Conservation (phyloP, 164 flowering plant species). For the Vitis labrusca region DNA sequence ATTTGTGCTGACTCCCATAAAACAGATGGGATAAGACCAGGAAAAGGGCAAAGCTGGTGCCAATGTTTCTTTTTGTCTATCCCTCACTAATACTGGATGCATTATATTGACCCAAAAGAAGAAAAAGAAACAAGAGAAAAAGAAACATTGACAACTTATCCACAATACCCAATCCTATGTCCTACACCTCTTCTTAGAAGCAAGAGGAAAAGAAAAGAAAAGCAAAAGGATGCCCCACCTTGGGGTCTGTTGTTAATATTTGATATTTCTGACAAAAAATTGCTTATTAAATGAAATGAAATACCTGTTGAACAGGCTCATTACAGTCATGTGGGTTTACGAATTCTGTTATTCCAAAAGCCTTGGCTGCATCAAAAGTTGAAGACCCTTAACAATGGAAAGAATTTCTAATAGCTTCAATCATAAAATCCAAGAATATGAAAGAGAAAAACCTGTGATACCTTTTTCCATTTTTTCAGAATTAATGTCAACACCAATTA, state of each 20-base stretch:
- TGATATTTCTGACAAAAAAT: too few species aligned
- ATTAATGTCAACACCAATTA: slow-evolving; percentile 86
- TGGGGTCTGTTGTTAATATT: too few species aligned
- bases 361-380: slow-evolving; percentile 58
- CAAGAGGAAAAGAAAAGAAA: too few species aligned
- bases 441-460: slow-evolving; percentile 9
- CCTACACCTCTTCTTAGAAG: too few species aligned
- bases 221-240: too few species aligned
- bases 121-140: too few species aligned
- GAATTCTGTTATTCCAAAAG: slow-evolving; percentile 83
- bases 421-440: not conserved
- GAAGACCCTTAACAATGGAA: not conserved
- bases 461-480: slow-evolving; percentile 71
- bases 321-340: slow-evolving; percentile 70
- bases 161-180: too few species aligned
- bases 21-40: too few species aligned
- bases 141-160: too few species aligned
- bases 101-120: too few species aligned
- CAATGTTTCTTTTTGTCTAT: not conserved
- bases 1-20: too few species aligned
- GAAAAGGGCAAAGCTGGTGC: not conserved
- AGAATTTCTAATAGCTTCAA: not conserved
- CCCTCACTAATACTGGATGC: too few species aligned
- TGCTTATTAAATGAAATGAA: not conserved
- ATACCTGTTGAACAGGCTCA: slow-evolving; percentile 89